Evolutionary conservation across 768 basidiomycete genomes (phyloP).

Genomic region (Rhizopogon roseolus): DNA sequence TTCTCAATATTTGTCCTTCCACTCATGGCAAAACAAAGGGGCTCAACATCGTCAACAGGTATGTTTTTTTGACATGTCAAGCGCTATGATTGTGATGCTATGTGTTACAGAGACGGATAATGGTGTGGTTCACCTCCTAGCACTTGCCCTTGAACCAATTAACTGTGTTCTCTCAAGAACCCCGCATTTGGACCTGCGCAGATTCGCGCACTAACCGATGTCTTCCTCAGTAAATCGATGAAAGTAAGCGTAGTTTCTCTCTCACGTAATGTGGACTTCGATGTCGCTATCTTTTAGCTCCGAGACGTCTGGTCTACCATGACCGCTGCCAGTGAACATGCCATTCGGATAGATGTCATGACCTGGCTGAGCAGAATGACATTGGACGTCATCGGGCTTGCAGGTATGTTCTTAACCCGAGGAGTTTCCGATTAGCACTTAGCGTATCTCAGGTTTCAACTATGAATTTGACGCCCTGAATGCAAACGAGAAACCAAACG

Average conservation of each 20-base stretch:
- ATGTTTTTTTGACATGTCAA: not conserved
- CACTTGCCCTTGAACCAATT: not conserved
- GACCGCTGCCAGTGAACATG: conserved; percentile 14
- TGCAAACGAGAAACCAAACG: conserved; percentile 18
- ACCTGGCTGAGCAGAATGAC: conserved; percentile 32
- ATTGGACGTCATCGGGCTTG: conserved; percentile 38
- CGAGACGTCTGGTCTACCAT: conserved; percentile 43
- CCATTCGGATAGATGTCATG: conserved; percentile 24
- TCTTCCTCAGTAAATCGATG: conserved; percentile 52
- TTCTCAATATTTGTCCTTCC: not conserved
- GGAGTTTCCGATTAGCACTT: not conserved
- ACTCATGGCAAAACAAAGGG: conserved; percentile 7
- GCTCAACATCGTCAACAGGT: conserved; percentile 38
- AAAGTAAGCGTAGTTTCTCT: conserved; percentile 29
- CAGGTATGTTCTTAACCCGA: conserved; percentile 21
- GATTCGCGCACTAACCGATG: conserved; percentile 50
- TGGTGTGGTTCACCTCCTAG: conserved; percentile 15
- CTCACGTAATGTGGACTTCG: not conserved
- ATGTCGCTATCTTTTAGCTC: conserved; percentile 27
- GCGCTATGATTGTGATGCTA: not conserved
- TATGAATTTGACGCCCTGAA: conserved; percentile 31
- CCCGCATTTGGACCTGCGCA: conserved; percentile 63
- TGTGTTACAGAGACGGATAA: conserved; percentile 17
- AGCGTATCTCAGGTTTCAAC: conserved; percentile 30
- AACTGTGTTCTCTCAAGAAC: conserved; percentile 32